phyloP scores from a whole-genome alignment of 2,329 filamentous ascomycete genomes.

The Arthrobotrys pseudoclavata region DNA sequence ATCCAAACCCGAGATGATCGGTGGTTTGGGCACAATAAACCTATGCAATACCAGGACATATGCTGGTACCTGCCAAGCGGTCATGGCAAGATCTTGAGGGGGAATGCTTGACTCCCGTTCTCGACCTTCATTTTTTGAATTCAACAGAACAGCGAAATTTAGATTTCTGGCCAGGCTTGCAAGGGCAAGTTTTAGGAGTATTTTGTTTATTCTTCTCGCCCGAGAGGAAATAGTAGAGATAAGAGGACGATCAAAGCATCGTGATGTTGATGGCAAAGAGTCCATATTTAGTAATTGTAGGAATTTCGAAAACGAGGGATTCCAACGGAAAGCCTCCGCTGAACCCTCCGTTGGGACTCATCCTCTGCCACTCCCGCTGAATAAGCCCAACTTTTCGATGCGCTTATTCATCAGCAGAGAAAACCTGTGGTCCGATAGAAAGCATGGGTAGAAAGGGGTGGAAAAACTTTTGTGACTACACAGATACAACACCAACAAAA shows the following conservation, averaged over 20 bases:
- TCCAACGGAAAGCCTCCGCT: neutral
- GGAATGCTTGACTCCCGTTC: slow-evolving; percentile 20
- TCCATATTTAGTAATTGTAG: neutral
- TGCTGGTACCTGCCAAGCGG: slow-evolving; percentile 17
- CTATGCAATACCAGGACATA: neutral
- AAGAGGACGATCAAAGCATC: neutral
- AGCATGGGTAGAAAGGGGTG: neutral
- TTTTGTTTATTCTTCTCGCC: slow-evolving; percentile 15
- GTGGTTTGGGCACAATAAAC: neutral
- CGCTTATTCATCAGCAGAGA: slow-evolving; percentile 37
- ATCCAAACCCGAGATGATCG: too few species aligned
- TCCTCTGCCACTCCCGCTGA: slow-evolving; percentile 4
- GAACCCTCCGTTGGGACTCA: neutral
- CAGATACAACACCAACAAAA: slow-evolving; percentile 44
- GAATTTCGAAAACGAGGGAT: neutral
- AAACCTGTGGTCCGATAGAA: slow-evolving; percentile 1
- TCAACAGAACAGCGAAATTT: slow-evolving; percentile 1
- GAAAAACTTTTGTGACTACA: neutral
- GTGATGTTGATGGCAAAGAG: slow-evolving; percentile 11
- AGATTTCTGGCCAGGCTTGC: neutral
- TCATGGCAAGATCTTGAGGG: slow-evolving; percentile 15
- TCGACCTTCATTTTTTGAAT: neutral
- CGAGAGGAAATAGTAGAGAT: neutral
- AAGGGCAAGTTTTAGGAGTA: too few species aligned
- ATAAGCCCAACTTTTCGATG: slow-evolving; percentile 15